These are phyloP conservation scores for Nannochloropsis oceanica DNA, from an alignment of 108 stramenopile species.

Conservation along the genomic window DNA sequence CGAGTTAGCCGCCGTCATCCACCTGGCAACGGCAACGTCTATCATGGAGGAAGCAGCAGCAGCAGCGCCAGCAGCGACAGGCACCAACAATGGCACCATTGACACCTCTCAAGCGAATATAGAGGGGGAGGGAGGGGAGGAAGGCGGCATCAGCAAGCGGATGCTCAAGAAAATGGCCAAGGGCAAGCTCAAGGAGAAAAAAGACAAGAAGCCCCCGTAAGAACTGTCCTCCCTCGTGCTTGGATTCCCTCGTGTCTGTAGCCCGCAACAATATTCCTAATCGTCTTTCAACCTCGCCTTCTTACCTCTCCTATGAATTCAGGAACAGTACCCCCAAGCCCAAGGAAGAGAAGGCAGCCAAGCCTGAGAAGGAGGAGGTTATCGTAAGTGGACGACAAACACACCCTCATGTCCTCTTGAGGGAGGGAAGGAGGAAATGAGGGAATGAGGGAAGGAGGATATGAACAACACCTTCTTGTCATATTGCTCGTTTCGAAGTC, in stretches of 20 bases:
- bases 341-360: background rate
- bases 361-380: background rate
- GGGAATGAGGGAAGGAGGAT: too few species aligned
- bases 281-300: too few species aligned
- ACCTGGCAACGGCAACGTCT: background rate
- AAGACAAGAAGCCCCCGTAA: background rate
- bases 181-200: slow-evolving; percentile 3
- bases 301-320: background rate
- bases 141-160: background rate
- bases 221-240: background rate
- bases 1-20: background rate
- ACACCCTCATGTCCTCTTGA: too few species aligned
- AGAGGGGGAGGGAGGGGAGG: background rate
- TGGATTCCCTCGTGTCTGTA: too few species aligned
- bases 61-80: background rate
- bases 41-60: background rate
- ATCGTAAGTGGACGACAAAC: background rate
- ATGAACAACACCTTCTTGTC: too few species aligned
- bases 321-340: background rate
- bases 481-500: background rate
- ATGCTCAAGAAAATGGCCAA: background rate
- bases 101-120: background rate
- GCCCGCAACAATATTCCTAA: too few species aligned
- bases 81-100: background rate
- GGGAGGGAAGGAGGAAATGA: too few species aligned